A percentile compares a stretch with the other conserved stretches of the same genome.
Evolutionary conservation across 805 yeast species (phyloP).

Genomic region (Ogataea ramenticola): DNA sequence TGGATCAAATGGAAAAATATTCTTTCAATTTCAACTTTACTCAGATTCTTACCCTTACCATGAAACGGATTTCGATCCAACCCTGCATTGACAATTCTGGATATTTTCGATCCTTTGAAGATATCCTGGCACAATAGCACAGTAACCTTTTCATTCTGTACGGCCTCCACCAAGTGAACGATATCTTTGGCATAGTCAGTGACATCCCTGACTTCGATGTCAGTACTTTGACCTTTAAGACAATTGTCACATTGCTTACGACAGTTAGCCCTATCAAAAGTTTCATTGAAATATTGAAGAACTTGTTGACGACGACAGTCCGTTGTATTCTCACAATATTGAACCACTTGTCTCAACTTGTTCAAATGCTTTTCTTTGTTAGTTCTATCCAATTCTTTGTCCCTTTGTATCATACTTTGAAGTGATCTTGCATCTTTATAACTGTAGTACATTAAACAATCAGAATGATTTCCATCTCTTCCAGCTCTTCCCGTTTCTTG

Average conservation of each 20-base stretch:
- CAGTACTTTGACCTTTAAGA: slow-evolving; percentile 32
- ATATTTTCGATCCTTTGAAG: slow-evolving; percentile 61
- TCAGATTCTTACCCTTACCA: slow-evolving; percentile 61
- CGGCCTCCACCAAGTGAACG: slow-evolving; percentile 46
- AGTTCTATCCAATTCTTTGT: slow-evolving; percentile 52
- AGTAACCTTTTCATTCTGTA: slow-evolving; percentile 61
- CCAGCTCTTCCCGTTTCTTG: slow-evolving; percentile 99
- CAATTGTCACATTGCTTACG: slow-evolving; percentile 83
- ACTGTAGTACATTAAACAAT: slow-evolving; percentile 76
- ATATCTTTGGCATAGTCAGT: slow-evolving; percentile 57
- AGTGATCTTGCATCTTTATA: slow-evolving; percentile 74
- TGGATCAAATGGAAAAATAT: slow-evolving; percentile 73
- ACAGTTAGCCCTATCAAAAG: slow-evolving; percentile 61
- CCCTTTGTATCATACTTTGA: slow-evolving; percentile 71
- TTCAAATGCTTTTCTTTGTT: slow-evolving; percentile 72
- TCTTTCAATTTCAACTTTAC: slow-evolving; percentile 71
- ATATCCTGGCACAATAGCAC: slow-evolving; percentile 76
- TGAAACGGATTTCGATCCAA: slow-evolving; percentile 55
- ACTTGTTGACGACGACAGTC: slow-evolving; percentile 91
- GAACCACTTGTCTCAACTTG: slow-evolving; percentile 75
- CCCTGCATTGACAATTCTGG: slow-evolving; percentile 56
- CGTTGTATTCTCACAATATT: slow-evolving; percentile 83
- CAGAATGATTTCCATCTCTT: slow-evolving; percentile 80
- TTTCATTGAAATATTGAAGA: slow-evolving; percentile 83
- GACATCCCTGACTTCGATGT: slow-evolving; percentile 54